Evolutionary conservation across 768 basidiomycete species (phyloP).

Genomic region (Porphyrellus cyaneotinctus): DNA sequence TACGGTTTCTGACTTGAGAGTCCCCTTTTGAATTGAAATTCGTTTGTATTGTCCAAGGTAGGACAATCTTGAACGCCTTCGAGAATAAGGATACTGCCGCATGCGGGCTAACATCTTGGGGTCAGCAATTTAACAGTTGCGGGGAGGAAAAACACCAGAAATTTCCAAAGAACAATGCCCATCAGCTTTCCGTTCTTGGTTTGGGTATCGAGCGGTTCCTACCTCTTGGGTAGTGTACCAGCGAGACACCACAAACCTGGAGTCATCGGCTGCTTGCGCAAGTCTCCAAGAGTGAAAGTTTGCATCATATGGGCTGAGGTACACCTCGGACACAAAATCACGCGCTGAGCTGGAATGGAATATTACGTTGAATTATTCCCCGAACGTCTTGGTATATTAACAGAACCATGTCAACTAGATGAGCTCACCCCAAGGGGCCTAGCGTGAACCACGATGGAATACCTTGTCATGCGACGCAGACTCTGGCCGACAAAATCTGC

Average conservation of each 20-base stretch:
- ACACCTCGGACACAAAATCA: background rate
- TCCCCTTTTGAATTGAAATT: background rate
- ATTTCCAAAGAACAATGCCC: slow-evolving; percentile 14
- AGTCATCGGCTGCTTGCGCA: slow-evolving; percentile 37
- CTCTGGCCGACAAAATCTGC: background rate
- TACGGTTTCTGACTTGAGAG: background rate
- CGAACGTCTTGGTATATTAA: slow-evolving; percentile 12
- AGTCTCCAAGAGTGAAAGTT: slow-evolving; percentile 35
- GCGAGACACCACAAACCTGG: slow-evolving; percentile 33
- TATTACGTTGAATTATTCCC: slow-evolving; percentile 1
- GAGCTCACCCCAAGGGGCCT: slow-evolving; percentile 15
- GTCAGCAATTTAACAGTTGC: background rate
- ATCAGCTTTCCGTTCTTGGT: slow-evolving; percentile 66
- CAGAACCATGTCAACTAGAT: slow-evolving; percentile 4
- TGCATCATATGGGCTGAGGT: slow-evolving; percentile 39
- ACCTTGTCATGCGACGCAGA: background rate
- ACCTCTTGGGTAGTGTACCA: slow-evolving; percentile 39
- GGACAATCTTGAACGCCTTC: background rate
- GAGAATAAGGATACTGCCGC: background rate
- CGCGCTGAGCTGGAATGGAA: background rate
- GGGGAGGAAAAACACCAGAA: background rate
- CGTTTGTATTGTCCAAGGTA: no score
- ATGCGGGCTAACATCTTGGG: background rate
- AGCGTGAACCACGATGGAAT: background rate
- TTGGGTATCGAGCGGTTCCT: slow-evolving; percentile 41